Conservation (phyloP, 2,329 filamentous ascomycete genomes). For the Sporothrix humicola region DNA sequence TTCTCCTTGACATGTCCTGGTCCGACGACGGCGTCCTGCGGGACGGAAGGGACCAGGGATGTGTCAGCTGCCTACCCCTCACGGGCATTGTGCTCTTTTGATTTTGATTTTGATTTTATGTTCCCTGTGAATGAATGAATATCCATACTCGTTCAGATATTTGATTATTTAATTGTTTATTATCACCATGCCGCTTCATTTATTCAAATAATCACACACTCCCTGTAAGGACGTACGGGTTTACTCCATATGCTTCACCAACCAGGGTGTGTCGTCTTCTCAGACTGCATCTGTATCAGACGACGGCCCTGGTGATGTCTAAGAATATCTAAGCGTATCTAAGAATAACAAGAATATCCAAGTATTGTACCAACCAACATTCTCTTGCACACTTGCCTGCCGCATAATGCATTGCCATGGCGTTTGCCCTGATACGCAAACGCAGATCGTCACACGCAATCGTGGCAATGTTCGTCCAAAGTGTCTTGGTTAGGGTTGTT, state of each 20-base stretch:
- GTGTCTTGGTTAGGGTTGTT: background rate
- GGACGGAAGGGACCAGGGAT: constrained; percentile 1
- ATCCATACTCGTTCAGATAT: background rate
- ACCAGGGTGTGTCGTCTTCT: constrained; percentile 5
- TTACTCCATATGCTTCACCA: background rate
- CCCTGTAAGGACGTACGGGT: background rate
- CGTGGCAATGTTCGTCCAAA: constrained; percentile 12
- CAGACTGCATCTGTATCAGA: constrained; percentile 14
- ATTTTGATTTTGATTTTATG: background rate
- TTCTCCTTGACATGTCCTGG: background rate
- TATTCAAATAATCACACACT: background rate
- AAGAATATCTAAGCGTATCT: background rate
- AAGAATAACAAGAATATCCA: background rate
- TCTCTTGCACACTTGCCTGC: background rate
- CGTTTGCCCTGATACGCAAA: constrained; percentile 16
- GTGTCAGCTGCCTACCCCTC: background rate
- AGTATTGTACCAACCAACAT: background rate
- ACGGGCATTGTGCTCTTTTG: background rate
- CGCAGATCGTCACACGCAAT: background rate
- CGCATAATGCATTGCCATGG: background rate
- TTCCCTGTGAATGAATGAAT: background rate
- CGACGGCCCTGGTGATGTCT: background rate
- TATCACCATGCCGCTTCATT: background rate
- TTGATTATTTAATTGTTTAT: background rate
- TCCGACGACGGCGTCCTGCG: background rate